Conservation (phyloP, 331 rosid genomes). For the Dryas integrifolia region DNA sequence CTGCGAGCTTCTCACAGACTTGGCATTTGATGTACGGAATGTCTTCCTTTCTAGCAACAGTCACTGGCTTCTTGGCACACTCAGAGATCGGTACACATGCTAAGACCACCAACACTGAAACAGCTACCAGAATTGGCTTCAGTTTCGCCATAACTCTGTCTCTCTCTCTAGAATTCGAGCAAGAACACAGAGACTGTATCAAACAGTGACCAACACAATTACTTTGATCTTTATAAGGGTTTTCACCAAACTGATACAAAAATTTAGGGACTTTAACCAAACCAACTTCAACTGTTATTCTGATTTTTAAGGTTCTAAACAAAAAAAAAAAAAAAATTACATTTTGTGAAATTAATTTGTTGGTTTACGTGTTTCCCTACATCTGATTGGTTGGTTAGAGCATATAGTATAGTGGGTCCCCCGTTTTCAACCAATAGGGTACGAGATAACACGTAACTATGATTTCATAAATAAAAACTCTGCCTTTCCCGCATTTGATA, state of each 20-base stretch:
- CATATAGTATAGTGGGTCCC: conserved; percentile 11
- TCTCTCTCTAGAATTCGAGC: conserved; percentile 4
- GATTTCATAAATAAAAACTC: too few species aligned
- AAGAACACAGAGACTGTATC: not conserved
- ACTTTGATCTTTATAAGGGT: not conserved
- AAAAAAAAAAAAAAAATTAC: too few species aligned
- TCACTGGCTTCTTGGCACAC: conserved; percentile 54
- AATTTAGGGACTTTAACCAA: too few species aligned
- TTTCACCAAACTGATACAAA: not conserved
- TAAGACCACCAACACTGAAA: conserved; percentile 44
- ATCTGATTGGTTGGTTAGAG: conserved; percentile 34
- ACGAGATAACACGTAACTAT: conserved; percentile 39
- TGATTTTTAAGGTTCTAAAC: too few species aligned
- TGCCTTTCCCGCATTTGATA: too few species aligned
- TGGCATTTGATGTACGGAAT: conserved; percentile 77
- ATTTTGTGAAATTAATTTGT: not conserved
- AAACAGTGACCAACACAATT: not conserved
- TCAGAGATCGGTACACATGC: conserved; percentile 47
- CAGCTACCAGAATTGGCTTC: conserved; percentile 38
- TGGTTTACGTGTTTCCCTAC: conserved; percentile 22
- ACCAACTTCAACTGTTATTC: too few species aligned
- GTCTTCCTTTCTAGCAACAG: conserved; percentile 67
- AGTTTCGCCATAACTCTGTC: conserved; percentile 32
- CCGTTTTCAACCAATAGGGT: conserved; percentile 47
- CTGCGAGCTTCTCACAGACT: conserved; percentile 78